phyloP scores from a whole-genome alignment of 176 grass and related monocot genomes.

The Oryza brachyantha region DNA sequence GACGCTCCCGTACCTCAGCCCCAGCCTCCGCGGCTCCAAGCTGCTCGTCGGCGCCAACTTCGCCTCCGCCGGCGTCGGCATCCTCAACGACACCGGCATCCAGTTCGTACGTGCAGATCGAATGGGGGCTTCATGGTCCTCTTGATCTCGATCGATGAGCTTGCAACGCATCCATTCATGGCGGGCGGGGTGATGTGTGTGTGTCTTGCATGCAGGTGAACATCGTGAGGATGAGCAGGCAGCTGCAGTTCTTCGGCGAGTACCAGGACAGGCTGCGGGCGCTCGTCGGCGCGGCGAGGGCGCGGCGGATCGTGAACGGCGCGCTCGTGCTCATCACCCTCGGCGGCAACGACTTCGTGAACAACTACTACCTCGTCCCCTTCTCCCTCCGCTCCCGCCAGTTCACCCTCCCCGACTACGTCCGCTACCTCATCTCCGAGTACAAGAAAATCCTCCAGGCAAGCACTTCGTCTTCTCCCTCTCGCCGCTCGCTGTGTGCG shows the following conservation, averaged over 20 bases:
- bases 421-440: conserved; percentile 59
- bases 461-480: neutral
- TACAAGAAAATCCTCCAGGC: conserved; percentile 63
- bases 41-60: conserved; percentile 93
- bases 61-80: conserved; percentile 87
- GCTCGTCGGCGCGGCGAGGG: conserved; percentile 40
- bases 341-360: conserved; percentile 69
- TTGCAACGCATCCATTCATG: neutral
- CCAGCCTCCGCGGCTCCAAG: conserved; percentile 57
- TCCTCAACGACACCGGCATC: conserved; percentile 93
- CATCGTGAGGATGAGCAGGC: conserved; percentile 52
- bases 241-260: conserved; percentile 57
- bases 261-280: conserved; percentile 52
- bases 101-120: conserved; percentile 82
- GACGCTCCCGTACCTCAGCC: conserved; percentile 78
- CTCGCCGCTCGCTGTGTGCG: neutral
- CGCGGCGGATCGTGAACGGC: conserved; percentile 35
- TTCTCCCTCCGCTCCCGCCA: conserved; percentile 58
- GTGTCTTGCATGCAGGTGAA: conserved; percentile 39
- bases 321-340: conserved; percentile 62
- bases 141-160: neutral
- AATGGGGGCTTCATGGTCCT: no score
- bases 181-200: no score
- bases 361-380: conserved; percentile 67
- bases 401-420: conserved; percentile 77